Percentiles rank a stretch among this genome's conserved stretches.
phyloP scores from a whole-genome alignment of 805 yeast species.

The Pichia cabralensis region DNA sequence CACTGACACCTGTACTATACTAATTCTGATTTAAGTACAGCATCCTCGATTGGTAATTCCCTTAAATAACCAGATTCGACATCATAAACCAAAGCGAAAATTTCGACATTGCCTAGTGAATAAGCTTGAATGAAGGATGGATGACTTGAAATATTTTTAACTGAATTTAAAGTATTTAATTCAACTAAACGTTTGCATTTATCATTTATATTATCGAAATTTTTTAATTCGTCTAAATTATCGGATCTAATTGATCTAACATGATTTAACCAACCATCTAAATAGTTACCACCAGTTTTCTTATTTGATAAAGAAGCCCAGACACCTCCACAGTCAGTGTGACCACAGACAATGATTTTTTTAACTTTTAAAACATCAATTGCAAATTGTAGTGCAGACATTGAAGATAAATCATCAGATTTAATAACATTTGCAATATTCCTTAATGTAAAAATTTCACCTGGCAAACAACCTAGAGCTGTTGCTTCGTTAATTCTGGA shows the following conservation, averaged over 20 bases:
- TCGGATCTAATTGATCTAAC: slow-evolving; percentile 61
- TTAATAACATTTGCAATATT: slow-evolving; percentile 77
- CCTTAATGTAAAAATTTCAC: slow-evolving; percentile 83
- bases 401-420: slow-evolving; percentile 60
- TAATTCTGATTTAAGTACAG: too few species aligned
- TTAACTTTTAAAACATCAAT: slow-evolving; percentile 73
- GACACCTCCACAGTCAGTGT: slow-evolving; percentile 91
- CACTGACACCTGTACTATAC: too few species aligned
- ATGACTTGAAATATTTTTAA: slow-evolving; percentile 52
- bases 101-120: slow-evolving; percentile 52
- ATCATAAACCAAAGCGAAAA: slow-evolving; percentile 79
- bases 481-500: slow-evolving; percentile 79
- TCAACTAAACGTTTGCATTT: slow-evolving; percentile 60
- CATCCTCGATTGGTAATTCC: slow-evolving; percentile 22
- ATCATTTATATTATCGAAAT: slow-evolving; percentile 38
- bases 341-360: slow-evolving; percentile 84
- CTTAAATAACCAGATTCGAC: slow-evolving; percentile 62
- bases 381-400: slow-evolving; percentile 80
- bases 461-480: slow-evolving; percentile 68
- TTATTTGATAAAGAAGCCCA: slow-evolving; percentile 65
- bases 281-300: slow-evolving; percentile 42
- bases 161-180: slow-evolving; percentile 66
- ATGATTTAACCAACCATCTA: slow-evolving; percentile 65
- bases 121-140: slow-evolving; percentile 62
- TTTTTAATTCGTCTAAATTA: slow-evolving; percentile 39